Evolutionary conservation across 306 rosid species (phyloP).

Genomic region (Prunus davidiana): DNA sequence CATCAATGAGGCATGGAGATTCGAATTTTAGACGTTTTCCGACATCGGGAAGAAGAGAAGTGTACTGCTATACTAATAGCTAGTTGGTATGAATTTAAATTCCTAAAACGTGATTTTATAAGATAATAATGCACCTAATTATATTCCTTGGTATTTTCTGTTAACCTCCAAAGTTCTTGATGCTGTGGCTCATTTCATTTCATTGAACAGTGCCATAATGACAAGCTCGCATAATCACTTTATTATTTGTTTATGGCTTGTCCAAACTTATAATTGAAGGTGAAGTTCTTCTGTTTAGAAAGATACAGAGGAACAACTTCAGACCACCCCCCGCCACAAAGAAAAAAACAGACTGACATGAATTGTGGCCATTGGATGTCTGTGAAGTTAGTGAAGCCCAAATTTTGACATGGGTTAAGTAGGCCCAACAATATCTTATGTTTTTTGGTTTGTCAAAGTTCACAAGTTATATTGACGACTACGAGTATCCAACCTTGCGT

Average conservation of each 20-base stretch:
- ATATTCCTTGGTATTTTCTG: neutral
- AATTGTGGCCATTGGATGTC: neutral
- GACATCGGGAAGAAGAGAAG: no score
- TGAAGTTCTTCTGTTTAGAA: neutral
- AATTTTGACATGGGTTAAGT: neutral
- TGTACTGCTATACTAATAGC: no score
- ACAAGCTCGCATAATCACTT: neutral
- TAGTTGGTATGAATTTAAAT: no score
- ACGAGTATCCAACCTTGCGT: no score
- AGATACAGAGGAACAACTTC: neutral
- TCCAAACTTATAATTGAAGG: neutral
- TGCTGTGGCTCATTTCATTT: neutral
- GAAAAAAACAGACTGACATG: neutral
- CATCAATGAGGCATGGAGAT: no score
- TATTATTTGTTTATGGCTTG: neutral
- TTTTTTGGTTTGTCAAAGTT: no score
- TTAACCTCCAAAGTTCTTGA: constrained; percentile 1
- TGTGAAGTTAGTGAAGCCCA: neutral
- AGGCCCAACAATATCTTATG: neutral
- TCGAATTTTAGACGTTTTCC: no score
- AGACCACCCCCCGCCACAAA: neutral
- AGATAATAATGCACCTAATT: neutral
- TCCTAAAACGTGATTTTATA: neutral
- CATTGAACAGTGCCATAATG: neutral
- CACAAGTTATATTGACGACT: no score